These are phyloP conservation scores for Vitis hybrid DNA, from an alignment of 177 flowering plant genomes.

Conservation along the genomic window DNA sequence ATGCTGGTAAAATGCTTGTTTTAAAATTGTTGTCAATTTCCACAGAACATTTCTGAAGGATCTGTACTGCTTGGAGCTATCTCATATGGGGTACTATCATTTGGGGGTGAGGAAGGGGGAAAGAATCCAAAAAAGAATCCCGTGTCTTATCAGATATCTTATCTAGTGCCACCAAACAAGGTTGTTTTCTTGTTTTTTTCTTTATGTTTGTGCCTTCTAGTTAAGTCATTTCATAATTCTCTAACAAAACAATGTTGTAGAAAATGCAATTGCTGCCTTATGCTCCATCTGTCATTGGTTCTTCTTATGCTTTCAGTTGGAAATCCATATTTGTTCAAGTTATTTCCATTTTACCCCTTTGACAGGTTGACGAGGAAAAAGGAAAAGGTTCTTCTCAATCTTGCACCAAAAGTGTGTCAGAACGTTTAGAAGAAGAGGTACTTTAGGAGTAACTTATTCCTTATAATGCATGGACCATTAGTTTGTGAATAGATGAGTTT, in stretches of 20 bases:
- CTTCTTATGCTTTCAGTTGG: background rate
- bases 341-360: slow-evolving; percentile 1
- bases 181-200: slow-evolving; percentile 29
- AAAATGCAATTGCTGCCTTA: slow-evolving; percentile 1
- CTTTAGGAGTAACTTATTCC: background rate
- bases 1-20: background rate
- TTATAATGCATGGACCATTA: background rate
- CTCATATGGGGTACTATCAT: slow-evolving; percentile 65
- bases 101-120: slow-evolving; percentile 32
- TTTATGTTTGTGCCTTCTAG: background rate
- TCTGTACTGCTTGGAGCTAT: slow-evolving; percentile 75
- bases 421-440: slow-evolving; percentile 90
- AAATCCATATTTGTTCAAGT: background rate
- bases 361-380: slow-evolving; percentile 78
- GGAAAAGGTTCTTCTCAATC: slow-evolving; percentile 46
- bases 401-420: slow-evolving; percentile 52
- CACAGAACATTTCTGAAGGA: slow-evolving; percentile 76
- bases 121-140: slow-evolving; percentile 57
- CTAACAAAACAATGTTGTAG: background rate
- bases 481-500: too few relatives aligned
- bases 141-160: slow-evolving; percentile 61
- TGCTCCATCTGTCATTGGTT: background rate
- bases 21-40: slow-evolving; percentile 1
- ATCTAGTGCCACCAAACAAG: slow-evolving; percentile 80
- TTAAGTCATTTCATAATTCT: background rate